phyloP scores from a whole-genome alignment of 2,329 filamentous ascomycete genomes.

The Metarhizium album region DNA sequence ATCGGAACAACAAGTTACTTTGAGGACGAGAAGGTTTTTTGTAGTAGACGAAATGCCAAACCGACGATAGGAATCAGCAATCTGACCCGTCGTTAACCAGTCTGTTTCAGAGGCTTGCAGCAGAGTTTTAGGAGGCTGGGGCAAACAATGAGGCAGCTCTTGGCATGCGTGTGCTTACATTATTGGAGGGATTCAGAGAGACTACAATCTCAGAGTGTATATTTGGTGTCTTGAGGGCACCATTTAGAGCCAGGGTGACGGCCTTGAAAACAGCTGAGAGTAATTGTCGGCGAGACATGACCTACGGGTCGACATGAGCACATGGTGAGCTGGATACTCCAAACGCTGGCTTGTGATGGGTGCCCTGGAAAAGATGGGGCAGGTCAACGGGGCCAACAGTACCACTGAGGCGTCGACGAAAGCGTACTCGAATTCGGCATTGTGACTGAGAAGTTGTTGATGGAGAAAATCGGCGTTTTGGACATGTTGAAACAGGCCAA shows the following conservation, averaged over 20 bases:
- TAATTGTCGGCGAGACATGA: constrained; percentile 62
- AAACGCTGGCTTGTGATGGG: not conserved
- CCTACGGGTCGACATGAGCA: constrained; percentile 28
- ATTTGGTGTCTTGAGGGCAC: constrained; percentile 64
- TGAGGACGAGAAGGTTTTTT: constrained; percentile 66
- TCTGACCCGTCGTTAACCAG: constrained; percentile 39
- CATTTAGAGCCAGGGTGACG: constrained; percentile 52
- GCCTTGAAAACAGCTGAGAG: constrained; percentile 69
- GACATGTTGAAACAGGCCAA: constrained; percentile 66
- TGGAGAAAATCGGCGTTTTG: constrained; percentile 69
- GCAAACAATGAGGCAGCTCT: no score
- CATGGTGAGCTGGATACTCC: not conserved
- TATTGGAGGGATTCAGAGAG: constrained; percentile 70
- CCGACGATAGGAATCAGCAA: constrained; percentile 80
- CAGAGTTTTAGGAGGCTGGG: not conserved
- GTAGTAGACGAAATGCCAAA: constrained; percentile 71
- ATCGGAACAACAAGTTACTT: constrained; percentile 49
- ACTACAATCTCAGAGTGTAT: constrained; percentile 84
- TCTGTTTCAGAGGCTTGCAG: not conserved
- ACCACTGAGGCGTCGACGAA: constrained; percentile 80
- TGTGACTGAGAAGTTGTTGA: constrained; percentile 73
- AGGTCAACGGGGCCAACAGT: constrained; percentile 17
- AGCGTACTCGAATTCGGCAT: constrained; percentile 82
- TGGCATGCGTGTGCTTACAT: constrained; percentile 37
- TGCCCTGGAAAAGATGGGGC: not conserved